Evolutionary conservation across 352 stramenopile genomes (phyloP), one percentile per base, ranked within the genome.

Genomic region (Pythium insidiosum): DNA sequence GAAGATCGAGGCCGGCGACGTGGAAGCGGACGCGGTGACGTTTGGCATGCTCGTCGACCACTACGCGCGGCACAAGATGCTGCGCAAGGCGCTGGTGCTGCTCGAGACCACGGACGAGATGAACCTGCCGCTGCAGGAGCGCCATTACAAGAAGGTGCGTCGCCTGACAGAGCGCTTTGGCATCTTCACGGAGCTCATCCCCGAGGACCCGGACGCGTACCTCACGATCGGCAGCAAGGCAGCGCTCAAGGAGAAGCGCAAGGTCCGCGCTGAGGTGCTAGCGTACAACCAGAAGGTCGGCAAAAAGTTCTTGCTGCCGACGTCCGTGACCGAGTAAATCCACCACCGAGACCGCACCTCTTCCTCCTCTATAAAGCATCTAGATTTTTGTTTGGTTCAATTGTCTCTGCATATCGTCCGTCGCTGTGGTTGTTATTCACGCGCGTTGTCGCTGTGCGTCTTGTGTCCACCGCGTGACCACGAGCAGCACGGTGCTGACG

Each of bases 201-300:
- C 75, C 1, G 76, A 88, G 50, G 73, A 86, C 34, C 79, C 79
- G 40, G 66, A 88, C 43, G 74, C 72, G 15, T 73, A 88, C 28
- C 58, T 88, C 35, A 58, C 69, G 15, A 70, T 68, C 16, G 68
- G 76, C 38, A 68, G 68, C 47, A 68, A 72, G 41, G 54, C 73
- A 62, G 80, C 86, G 46, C 64, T 91, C 26, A 82, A 84, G 67
- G 56, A 70, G 42, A 87, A 88, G 70, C 73, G 76, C 38, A 84
- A 84, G 57, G 73, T 86, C 25, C 75, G 79, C 35, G 67, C 66
- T 22, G 44, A 86, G 39, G 70, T 76, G 15, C 56, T 91, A 38
- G 72, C 68, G 37, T 86, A 80, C 68, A 88, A 88, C 59, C 54
- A 58, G 44, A 81, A 84, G 44, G 66, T 84, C 24, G 75, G 75